These are phyloP conservation scores for Nicotiana noctiflora DNA, from an alignment of 257 asterid species.

Conservation along the genomic window DNA sequence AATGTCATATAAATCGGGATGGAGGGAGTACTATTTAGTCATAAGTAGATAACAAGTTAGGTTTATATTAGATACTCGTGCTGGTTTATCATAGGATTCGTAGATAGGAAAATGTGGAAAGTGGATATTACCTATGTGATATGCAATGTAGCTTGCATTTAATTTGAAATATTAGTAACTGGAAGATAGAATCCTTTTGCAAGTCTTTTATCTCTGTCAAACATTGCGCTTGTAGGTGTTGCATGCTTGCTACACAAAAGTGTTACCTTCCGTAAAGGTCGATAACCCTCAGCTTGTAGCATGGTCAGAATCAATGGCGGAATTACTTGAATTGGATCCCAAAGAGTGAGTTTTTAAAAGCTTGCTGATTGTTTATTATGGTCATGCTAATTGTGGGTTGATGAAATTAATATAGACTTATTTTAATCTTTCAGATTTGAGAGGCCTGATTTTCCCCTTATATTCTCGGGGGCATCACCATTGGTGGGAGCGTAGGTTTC, in stretches of 20 bases:
- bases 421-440: constrained; percentile 56
- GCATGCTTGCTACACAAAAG: constrained; percentile 84
- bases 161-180: background rate
- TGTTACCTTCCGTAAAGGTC: constrained; percentile 75
- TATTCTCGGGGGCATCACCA: constrained; percentile 69
- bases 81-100: background rate
- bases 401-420: constrained; percentile 14
- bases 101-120: background rate
- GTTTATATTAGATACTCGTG: background rate
- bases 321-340: constrained; percentile 67
- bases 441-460: constrained; percentile 72
- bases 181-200: background rate
- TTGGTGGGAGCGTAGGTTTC: constrained; percentile 69
- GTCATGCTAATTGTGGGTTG: background rate
- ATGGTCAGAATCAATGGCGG: constrained; percentile 82
- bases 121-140: background rate
- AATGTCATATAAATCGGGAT: background rate
- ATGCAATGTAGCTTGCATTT: background rate
- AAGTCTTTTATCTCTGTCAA: background rate
- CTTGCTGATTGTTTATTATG: background rate
- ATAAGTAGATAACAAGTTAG: background rate
- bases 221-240: constrained; percentile 46
- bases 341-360: constrained; percentile 52
- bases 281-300: constrained; percentile 89
- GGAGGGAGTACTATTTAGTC: background rate